Evolutionary conservation across 2,329 filamentous ascomycete genomes (phyloP).

Genomic region (Trichoderma gracile): DNA sequence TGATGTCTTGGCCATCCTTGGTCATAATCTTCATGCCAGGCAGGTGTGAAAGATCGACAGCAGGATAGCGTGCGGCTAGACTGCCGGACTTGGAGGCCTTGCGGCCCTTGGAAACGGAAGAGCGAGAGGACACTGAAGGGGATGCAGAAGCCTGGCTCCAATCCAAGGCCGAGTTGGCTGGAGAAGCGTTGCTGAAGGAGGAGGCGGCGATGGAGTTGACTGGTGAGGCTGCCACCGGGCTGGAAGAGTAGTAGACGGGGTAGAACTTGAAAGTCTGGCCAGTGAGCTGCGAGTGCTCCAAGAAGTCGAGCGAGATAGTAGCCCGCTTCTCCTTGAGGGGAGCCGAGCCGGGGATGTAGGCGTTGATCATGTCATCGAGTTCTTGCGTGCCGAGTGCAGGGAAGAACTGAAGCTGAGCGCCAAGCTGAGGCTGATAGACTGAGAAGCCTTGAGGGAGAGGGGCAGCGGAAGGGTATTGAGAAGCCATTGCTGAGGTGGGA

Average conservation of each 20-base stretch:
- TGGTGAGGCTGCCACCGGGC: constrained; percentile 44
- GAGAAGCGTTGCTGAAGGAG: constrained; percentile 50
- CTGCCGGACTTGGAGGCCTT: constrained; percentile 33
- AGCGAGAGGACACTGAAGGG: constrained; percentile 35
- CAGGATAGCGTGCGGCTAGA: constrained; percentile 35
- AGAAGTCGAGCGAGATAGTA: constrained; percentile 60
- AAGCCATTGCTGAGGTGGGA: constrained; percentile 34
- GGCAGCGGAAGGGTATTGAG: constrained; percentile 29
- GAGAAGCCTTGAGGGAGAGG: constrained; percentile 54
- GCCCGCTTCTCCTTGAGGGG: constrained; percentile 61
- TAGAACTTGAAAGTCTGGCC: constrained; percentile 64
- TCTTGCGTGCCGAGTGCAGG: constrained; percentile 64
- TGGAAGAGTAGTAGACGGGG: constrained; percentile 47
- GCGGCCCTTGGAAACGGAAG: constrained; percentile 32
- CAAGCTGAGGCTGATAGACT: constrained; percentile 59
- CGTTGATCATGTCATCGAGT: constrained; percentile 60
- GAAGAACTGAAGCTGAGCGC: constrained; percentile 63
- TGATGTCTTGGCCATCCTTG: constrained; percentile 62
- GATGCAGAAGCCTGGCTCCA: constrained; percentile 45
- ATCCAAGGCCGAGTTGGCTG: constrained; percentile 50
- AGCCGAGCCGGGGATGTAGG: constrained; percentile 55
- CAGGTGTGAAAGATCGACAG: constrained; percentile 52
- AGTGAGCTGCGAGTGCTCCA: constrained; percentile 53
- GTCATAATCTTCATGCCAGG: constrained; percentile 69
- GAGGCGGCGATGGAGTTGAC: constrained; percentile 51